Percentiles rank a stretch among this genome's conserved stretches.
Evolutionary conservation across 202 grass and related monocot genomes (phyloP).

Genomic region (Schoenoplectus triqueter): DNA sequence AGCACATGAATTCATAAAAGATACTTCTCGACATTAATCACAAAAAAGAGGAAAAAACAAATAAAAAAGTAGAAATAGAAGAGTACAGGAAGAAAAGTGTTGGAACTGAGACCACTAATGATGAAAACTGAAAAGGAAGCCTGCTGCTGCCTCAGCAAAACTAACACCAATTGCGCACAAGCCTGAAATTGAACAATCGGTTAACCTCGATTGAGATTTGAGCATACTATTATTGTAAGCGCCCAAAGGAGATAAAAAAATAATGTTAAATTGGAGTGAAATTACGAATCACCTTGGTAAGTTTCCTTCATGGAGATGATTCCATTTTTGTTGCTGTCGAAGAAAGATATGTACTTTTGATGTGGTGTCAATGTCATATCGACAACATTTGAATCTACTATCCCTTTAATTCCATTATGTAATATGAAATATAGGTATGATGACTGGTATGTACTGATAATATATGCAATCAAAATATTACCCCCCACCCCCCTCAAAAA

Average conservation of each 20-base stretch:
- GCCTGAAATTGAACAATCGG: slow-evolving; percentile 41
- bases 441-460: too few relatives aligned
- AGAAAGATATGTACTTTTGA: slow-evolving; percentile 45
- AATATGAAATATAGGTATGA: too few relatives aligned
- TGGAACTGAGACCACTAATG: slow-evolving; percentile 50
- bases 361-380: slow-evolving; percentile 24
- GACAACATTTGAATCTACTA: too few relatives aligned
- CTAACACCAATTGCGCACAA: slow-evolving; percentile 57
- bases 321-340: slow-evolving; percentile 45
- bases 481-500: too few relatives aligned
- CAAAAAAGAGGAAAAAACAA: background rate
- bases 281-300: slow-evolving; percentile 14
- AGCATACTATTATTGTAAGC: background rate
- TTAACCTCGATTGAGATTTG: background rate
- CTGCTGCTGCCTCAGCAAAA: slow-evolving; percentile 23
- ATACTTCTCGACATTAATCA: background rate
- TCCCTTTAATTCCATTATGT: too few relatives aligned
- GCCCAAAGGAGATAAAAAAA: background rate
- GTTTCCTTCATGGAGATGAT: slow-evolving; percentile 18
- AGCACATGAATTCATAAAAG: background rate
- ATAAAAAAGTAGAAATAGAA: background rate
- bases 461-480: too few relatives aligned
- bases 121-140: slow-evolving; percentile 45
- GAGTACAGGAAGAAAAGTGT: slow-evolving; percentile 42
- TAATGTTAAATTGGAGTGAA: slow-evolving; percentile 4